Conservation (phyloP, 179 eudicot genomes). For the Camellia oleifera region DNA sequence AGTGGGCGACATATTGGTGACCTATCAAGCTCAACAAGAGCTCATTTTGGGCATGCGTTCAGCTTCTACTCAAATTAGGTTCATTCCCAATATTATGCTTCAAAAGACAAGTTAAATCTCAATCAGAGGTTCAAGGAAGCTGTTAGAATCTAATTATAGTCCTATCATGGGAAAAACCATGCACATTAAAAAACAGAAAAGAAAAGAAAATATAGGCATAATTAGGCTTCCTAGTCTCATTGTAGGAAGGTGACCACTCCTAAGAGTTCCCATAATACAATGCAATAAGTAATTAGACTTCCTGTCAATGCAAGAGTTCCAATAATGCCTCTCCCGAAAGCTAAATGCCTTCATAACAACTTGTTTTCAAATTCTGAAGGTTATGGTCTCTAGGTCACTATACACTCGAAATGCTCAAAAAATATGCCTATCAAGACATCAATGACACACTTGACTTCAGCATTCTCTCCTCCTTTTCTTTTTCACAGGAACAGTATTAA, state of each 20-base stretch:
- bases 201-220: neutral
- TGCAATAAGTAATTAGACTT: too few species aligned
- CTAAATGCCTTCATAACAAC: neutral
- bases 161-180: neutral
- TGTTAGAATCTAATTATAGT: neutral
- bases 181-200: neutral
- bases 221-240: neutral
- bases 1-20: conserved; percentile 9
- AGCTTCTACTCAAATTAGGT: conserved; percentile 2
- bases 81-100: neutral
- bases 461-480: neutral
- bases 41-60: neutral
- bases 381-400: neutral
- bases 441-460: neutral
- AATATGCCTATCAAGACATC: neutral
- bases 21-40: conserved; percentile 3
- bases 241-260: too few species aligned
- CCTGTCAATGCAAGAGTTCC: neutral
- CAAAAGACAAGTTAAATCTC: neutral
- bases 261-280: too few species aligned
- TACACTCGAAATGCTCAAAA: neutral
- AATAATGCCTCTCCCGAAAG: neutral
- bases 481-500: neutral
- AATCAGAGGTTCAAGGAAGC: neutral
- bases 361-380: too few species aligned